phyloP scores from a whole-genome alignment of 805 yeast species.

The Priceomyces haplophilus region DNA sequence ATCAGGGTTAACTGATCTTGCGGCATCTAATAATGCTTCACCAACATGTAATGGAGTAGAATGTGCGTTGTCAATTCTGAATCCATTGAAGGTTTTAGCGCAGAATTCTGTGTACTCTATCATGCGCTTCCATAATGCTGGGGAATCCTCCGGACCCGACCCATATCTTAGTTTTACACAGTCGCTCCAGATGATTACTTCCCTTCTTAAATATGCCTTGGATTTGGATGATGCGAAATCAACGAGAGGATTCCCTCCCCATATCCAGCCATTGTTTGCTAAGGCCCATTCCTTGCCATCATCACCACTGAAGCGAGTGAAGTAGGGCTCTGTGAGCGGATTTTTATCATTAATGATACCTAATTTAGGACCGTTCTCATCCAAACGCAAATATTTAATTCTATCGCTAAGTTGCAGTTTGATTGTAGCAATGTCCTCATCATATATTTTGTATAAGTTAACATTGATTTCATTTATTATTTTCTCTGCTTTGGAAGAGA shows the following conservation, averaged over 20 bases:
- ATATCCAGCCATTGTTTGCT: constrained; percentile 98
- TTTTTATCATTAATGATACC: constrained; percentile 51
- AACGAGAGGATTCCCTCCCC: constrained; percentile 93
- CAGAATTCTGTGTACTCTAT: constrained; percentile 65
- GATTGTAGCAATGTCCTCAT: constrained; percentile 66
- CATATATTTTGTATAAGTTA: constrained; percentile 69
- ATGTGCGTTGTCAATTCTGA: constrained; percentile 93
- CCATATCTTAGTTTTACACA: constrained; percentile 94
- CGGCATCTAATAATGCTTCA: constrained; percentile 80
- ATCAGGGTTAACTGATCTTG: constrained; percentile 80
- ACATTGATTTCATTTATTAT: constrained; percentile 77
- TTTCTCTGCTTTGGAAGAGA: constrained; percentile 37
- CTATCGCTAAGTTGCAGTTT: constrained; percentile 71
- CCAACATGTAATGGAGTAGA: constrained; percentile 97
- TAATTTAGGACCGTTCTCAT: constrained; percentile 73
- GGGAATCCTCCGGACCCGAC: constrained; percentile 71
- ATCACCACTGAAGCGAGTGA: constrained; percentile 61
- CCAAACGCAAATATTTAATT: constrained; percentile 72
- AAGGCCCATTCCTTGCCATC: constrained; percentile 62
- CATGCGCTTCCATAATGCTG: constrained; percentile 88
- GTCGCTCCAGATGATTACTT: constrained; percentile 96
- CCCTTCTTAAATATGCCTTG: constrained; percentile 82
- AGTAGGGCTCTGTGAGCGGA: constrained; percentile 84
- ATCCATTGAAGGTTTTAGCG: constrained; percentile 78
- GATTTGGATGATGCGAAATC: constrained; percentile 86